Evolutionary conservation across 176 grass and related monocot genomes (phyloP).

Genomic region (Zizania latifolia): DNA sequence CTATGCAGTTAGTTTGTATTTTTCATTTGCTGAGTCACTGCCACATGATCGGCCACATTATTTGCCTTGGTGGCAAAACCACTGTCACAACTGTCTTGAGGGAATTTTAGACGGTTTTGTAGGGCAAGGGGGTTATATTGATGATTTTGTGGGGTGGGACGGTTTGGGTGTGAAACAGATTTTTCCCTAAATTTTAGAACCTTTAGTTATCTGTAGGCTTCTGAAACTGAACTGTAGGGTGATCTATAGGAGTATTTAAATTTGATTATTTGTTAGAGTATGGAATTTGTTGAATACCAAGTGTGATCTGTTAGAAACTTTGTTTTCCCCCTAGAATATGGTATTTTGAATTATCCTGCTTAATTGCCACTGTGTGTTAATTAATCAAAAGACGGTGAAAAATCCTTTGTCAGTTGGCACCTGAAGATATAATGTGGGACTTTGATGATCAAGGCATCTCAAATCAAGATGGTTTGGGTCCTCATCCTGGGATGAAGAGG

Average conservation of each 20-base stretch:
- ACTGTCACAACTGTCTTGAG: background rate
- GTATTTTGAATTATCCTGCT: background rate
- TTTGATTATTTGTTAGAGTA: slow-evolving; percentile 1
- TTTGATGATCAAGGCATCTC: slow-evolving; percentile 25
- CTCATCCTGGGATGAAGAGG: slow-evolving; percentile 46
- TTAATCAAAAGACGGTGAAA: slow-evolving; percentile 2
- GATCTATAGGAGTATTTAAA: background rate
- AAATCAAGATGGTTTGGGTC: slow-evolving; percentile 40
- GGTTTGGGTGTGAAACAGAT: background rate
- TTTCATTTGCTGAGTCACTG: background rate
- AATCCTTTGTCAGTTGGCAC: slow-evolving; percentile 57
- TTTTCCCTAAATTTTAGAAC: background rate
- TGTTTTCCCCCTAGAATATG: background rate
- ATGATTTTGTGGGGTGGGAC: background rate
- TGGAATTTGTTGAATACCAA: background rate
- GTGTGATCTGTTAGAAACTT: background rate
- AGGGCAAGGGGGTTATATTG: background rate
- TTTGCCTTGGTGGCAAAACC: background rate
- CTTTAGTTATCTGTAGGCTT: background rate
- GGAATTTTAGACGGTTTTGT: background rate
- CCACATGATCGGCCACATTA: background rate
- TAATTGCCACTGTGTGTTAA: slow-evolving; percentile 8
- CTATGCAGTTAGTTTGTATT: background rate
- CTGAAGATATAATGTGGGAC: no score
- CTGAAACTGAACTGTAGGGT: background rate